Evolutionary conservation across 1,284 basidiomycete genomes (phyloP).

Genomic region (Salmacisia buchloeana): DNA sequence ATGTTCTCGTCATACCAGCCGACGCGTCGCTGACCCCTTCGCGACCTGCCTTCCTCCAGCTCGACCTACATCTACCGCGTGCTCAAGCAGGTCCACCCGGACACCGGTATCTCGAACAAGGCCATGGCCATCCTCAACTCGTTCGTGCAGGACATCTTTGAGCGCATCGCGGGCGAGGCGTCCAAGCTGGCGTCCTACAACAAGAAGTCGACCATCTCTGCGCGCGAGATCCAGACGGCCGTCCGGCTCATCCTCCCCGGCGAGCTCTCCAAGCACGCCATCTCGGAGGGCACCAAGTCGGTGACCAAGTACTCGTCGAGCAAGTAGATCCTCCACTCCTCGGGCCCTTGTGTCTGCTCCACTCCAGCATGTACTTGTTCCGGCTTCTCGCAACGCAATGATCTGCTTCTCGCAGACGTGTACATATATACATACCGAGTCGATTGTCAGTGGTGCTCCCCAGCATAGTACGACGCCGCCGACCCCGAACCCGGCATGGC

Average conservation of each 20-base stretch:
- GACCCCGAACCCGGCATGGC: not conserved
- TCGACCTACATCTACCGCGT: conserved; percentile 51
- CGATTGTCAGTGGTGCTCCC: not conserved
- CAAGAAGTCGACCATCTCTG: conserved; percentile 89
- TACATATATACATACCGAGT: no score
- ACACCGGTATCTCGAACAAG: conserved; percentile 95
- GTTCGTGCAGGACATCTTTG: conserved; percentile 61
- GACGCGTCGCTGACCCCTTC: no score
- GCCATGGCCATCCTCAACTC: conserved; percentile 61
- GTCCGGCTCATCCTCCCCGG: no score
- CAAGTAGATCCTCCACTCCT: not conserved
- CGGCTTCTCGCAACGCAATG: not conserved
- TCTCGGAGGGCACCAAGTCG: no score
- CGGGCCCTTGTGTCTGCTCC: not conserved
- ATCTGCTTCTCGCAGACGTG: not conserved
- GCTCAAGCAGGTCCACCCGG: conserved; percentile 86
- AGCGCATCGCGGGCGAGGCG: conserved; percentile 77
- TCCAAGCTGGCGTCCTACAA: conserved; percentile 86
- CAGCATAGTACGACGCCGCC: not conserved
- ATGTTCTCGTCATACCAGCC: no score
- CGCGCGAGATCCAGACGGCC: conserved; percentile 85
- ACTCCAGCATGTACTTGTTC: not conserved
- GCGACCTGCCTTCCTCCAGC: no score
- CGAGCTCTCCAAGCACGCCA: no score
- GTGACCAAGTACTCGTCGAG: conserved; percentile 54